Conservation (phyloP, 306 rosid species). For the Datisca glomerata region DNA sequence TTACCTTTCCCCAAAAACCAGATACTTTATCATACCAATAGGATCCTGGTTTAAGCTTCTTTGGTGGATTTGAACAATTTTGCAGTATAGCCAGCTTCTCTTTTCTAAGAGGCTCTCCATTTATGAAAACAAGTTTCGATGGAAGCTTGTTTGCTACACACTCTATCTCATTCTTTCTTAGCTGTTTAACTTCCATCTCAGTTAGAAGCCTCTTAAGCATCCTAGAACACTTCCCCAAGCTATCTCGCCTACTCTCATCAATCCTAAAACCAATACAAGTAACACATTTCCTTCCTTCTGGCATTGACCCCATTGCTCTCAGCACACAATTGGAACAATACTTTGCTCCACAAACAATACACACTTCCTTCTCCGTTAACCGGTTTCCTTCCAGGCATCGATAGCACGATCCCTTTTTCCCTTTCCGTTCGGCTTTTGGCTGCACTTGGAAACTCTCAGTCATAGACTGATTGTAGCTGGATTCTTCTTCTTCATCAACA, state of each 20-base stretch:
- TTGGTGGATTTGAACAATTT: slow-evolving; percentile 46
- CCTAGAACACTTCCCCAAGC: slow-evolving; percentile 39
- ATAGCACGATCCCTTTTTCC: slow-evolving; percentile 54
- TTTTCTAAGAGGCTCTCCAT: slow-evolving; percentile 30
- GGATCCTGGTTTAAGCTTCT: slow-evolving; percentile 47
- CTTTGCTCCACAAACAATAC: slow-evolving; percentile 68
- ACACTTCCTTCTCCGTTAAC: slow-evolving; percentile 49
- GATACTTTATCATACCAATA: slow-evolving; percentile 77
- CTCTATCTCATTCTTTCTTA: slow-evolving; percentile 31
- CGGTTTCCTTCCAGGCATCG: slow-evolving; percentile 50
- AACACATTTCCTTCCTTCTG: slow-evolving; percentile 76
- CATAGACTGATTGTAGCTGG: slow-evolving; percentile 16
- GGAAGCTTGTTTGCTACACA: slow-evolving; percentile 52
- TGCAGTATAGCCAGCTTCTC: slow-evolving; percentile 31
- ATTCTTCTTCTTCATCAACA: slow-evolving; percentile 14
- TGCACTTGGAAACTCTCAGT: slow-evolving; percentile 18
- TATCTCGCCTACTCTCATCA: slow-evolving; percentile 40
- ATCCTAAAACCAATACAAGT: slow-evolving; percentile 42
- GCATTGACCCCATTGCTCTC: slow-evolving; percentile 82
- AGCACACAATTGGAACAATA: slow-evolving; percentile 51
- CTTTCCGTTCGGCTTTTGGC: slow-evolving; percentile 37
- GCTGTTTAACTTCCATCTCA: slow-evolving; percentile 23
- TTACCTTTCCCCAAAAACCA: slow-evolving; percentile 88
- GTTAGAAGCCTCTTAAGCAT: slow-evolving; percentile 44
- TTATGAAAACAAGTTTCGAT: slow-evolving; percentile 31